Evolutionary conservation across 352 stramenopile species (phyloP), one percentile per base, ranked within the genome.

Genomic region (Phytophthora hibernalis): DNA sequence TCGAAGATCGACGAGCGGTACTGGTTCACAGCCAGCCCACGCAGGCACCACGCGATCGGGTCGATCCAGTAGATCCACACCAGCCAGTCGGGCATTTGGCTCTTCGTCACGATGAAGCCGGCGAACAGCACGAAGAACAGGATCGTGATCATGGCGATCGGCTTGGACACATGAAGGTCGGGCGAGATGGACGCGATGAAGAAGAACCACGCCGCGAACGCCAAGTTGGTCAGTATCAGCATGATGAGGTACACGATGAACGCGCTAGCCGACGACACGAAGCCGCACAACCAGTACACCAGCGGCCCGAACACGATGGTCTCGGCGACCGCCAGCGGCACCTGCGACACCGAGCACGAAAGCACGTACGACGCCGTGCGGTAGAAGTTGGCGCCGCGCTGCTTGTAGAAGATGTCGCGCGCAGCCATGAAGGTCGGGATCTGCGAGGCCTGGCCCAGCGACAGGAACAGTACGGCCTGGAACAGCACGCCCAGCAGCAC

Each of bases 271-370:
- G 70, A 50, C 10, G 61, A 31, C 26, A 68, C 53, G 42, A 84
- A 83, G 48, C 89, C 89, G 55, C 90, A 82, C 69, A 96, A 74
- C 75, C 82, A 97, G 64, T 97, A 97, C 13, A 96, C 60, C 43
- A 97, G 50, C 13, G 77, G 79, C 1, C 85, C 87, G 74, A 96
- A 97, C 28, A 91, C 60, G n/a, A 93, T 59, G 3, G 72, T 82
- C 70, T 95, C 87, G 28, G 80, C 65, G 15, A 86, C 37, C 13
- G 68, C 80, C 40, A 83, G 66, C 12, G 89, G 87, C 21, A 97
- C 58, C 49, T 87, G 79, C 2, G 83, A 48, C 40, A 93, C 85
- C 15, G 77, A 79, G 42, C 70, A 80, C 30, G 95, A 55, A n/a
- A 83, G 69, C 16, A 91, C 73, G 45, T 73, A 94, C 44, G 60